A percentile compares a stretch with the other conserved stretches of the same genome.
Conservation (phyloP, 352 stramenopile genomes). For the Phytopythium aichiense region DNA sequence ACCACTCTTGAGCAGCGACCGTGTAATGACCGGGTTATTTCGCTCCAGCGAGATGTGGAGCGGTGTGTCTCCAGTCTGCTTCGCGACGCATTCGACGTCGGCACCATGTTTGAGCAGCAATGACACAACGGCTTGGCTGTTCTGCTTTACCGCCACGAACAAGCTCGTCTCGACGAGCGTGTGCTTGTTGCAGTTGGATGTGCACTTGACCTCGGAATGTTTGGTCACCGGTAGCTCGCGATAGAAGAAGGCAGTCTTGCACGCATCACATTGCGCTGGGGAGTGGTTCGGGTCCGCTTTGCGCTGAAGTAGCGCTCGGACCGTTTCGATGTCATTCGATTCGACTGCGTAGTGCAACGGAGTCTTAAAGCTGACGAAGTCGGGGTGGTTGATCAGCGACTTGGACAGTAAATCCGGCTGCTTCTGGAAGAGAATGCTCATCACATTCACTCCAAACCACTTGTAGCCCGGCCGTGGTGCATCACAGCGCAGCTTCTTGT, state of each 20-base stretch:
- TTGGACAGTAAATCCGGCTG: slow-evolving; percentile 27
- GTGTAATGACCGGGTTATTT: slow-evolving; percentile 39
- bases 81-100: slow-evolving; percentile 35
- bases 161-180: slow-evolving; percentile 43
- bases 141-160: slow-evolving; percentile 34
- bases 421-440: slow-evolving; percentile 45
- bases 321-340: slow-evolving; percentile 33
- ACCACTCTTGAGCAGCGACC: slow-evolving; percentile 37
- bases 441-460: slow-evolving; percentile 56
- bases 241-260: slow-evolving; percentile 20
- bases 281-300: slow-evolving; percentile 52
- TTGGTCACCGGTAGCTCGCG: slow-evolving; percentile 4
- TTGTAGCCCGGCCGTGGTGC: slow-evolving; percentile 20
- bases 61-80: slow-evolving; percentile 32
- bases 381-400: slow-evolving; percentile 38
- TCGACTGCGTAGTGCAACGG: slow-evolving; percentile 55
- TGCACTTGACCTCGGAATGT: slow-evolving; percentile 16
- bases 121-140: slow-evolving; percentile 23
- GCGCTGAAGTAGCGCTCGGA: slow-evolving; percentile 27
- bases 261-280: slow-evolving; percentile 35
- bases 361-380: slow-evolving; percentile 48
- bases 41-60: slow-evolving; percentile 40
- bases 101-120: slow-evolving; percentile 42
- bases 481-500: slow-evolving; percentile 33
- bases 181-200: slow-evolving; percentile 24